Conservation (phyloP, 306 rosid genomes). For the Cicer chorassanicum region DNA sequence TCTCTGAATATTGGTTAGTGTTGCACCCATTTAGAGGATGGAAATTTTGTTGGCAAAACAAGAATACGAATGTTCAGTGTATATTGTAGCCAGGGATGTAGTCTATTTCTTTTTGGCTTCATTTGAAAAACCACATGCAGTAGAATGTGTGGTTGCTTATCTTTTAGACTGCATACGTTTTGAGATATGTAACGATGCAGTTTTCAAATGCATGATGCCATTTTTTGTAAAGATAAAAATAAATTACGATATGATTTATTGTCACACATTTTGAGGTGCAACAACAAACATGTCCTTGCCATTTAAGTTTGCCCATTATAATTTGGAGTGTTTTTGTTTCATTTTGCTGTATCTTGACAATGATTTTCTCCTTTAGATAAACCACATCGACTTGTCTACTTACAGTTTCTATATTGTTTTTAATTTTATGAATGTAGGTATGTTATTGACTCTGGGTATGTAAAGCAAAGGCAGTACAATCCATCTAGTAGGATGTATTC, state of each 20-base stretch:
- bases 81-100: conserved; percentile 28
- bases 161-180: conserved; percentile 29
- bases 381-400: conserved; percentile 26
- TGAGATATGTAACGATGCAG: not conserved
- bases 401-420: conserved; percentile 30
- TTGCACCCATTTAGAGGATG: conserved; percentile 14
- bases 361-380: conserved; percentile 35
- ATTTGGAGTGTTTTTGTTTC: conserved; percentile 25
- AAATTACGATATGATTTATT: conserved; percentile 7
- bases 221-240: conserved; percentile 20
- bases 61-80: conserved; percentile 29
- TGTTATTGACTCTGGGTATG: conserved; percentile 96
- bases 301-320: conserved; percentile 37
- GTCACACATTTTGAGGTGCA: conserved; percentile 14
- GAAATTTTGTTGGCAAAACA: conserved; percentile 34
- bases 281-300: not conserved
- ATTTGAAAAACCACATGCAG: conserved; percentile 22
- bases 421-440: conserved; percentile 60
- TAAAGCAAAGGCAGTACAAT: conserved; percentile 94
- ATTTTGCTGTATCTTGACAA: conserved; percentile 8
- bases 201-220: conserved; percentile 27
- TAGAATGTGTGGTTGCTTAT: conserved; percentile 36
- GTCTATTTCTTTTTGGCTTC: conserved; percentile 36
- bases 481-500: conserved; percentile 98
- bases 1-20: conserved; percentile 22